Percentiles rank a stretch among this genome's conserved stretches.
phyloP scores from a whole-genome alignment of 495 filamentous ascomycete species.

The Penicillium cataractarum region DNA sequence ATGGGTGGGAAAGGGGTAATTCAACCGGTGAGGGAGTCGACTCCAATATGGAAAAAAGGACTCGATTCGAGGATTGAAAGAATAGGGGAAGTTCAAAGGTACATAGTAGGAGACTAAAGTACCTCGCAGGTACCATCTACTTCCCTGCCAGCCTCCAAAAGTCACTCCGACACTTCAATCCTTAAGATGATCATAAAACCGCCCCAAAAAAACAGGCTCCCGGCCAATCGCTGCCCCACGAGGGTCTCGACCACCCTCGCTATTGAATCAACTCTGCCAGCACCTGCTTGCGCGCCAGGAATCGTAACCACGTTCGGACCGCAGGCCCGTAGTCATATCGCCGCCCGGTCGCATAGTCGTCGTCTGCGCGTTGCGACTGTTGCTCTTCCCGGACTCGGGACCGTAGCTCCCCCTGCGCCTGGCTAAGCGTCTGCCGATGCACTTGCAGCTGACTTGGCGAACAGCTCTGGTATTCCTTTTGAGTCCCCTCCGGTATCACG shows the following conservation, averaged over 20 bases:
- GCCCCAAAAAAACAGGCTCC: neutral
- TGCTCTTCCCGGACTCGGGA: slow-evolving; percentile 48
- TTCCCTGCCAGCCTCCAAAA: neutral
- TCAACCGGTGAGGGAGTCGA: neutral
- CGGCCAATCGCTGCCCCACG: slow-evolving; percentile 38
- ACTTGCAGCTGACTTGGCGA: slow-evolving; percentile 30
- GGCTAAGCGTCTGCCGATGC: slow-evolving; percentile 34
- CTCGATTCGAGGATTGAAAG: neutral
- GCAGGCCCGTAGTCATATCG: slow-evolving; percentile 53
- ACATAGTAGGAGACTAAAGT: neutral
- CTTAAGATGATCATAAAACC: neutral
- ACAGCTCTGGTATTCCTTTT: slow-evolving; percentile 24
- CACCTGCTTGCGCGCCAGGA: slow-evolving; percentile 45
- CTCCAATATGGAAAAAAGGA: too few species aligned
- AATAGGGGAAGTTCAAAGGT: slow-evolving; percentile 1
- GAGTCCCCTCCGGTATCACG: slow-evolving; percentile 17
- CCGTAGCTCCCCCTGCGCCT: slow-evolving; percentile 40
- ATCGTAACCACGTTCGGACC: slow-evolving; percentile 47
- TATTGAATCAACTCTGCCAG: slow-evolving; percentile 34
- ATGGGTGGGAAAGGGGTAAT: neutral
- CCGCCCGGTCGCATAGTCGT: slow-evolving; percentile 49
- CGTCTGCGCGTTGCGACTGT: slow-evolving; percentile 44
- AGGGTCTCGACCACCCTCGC: slow-evolving; percentile 17
- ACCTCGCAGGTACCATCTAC: neutral
- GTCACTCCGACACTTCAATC: neutral